Evolutionary conservation across 495 filamentous ascomycete species (phyloP).

Genomic region (Daldinia childiae): DNA sequence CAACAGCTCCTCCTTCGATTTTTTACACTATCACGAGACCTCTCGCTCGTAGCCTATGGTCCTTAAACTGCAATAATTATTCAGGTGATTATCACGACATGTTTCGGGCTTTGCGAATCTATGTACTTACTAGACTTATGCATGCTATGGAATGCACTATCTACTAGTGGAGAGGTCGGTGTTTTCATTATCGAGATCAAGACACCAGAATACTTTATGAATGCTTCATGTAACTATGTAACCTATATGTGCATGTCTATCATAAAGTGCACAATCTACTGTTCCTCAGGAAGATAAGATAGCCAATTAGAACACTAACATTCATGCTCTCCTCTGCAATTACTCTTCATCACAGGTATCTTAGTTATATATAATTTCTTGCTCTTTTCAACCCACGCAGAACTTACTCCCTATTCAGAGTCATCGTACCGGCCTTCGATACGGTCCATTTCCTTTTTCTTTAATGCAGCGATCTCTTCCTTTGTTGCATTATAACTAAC

Average conservation of each 20-base stretch:
- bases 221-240: no score
- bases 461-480: conserved; percentile 77
- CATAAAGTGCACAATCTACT: no score
- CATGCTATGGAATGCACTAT: not conserved
- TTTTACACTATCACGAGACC: conserved; percentile 31
- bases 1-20: not conserved
- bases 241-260: no score
- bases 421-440: conserved; percentile 60
- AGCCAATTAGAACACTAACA: no score
- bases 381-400: conserved; percentile 12
- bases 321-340: no score
- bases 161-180: not conserved
- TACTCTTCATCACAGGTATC: no score
- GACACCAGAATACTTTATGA: no score
- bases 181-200: not conserved
- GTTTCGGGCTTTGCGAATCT: not conserved
- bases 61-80: not conserved
- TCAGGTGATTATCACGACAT: not conserved
- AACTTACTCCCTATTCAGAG: conserved; percentile 16
- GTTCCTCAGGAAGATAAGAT: not conserved
- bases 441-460: conserved; percentile 74
- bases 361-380: not conserved
- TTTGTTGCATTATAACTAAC: conserved; percentile 77
- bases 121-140: not conserved
- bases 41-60: not conserved